These are phyloP conservation scores for Favolaschia claudopus DNA, from an alignment of 768 basidiomycete genomes.

Conservation along the genomic window DNA sequence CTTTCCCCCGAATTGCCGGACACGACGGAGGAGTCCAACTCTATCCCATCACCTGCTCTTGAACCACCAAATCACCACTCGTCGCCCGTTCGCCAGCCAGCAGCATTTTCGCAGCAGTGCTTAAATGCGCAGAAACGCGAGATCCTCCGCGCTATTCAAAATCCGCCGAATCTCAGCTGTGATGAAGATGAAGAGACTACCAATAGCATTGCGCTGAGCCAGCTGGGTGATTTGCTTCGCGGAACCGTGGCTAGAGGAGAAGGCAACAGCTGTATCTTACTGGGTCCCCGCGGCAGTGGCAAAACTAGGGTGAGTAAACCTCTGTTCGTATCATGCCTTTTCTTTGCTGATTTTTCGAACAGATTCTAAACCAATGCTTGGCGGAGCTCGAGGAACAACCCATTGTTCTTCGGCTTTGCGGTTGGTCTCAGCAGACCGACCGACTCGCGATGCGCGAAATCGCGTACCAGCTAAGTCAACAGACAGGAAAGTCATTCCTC, in stretches of 20 bases:
- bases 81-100: slow-evolving; percentile 22
- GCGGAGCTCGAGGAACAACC: slow-evolving; percentile 54
- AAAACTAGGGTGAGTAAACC: slow-evolving; percentile 72
- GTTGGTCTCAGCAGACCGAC: slow-evolving; percentile 86
- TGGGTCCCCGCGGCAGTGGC: slow-evolving; percentile 87
- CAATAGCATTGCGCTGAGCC: slow-evolving; percentile 60
- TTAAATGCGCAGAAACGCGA: slow-evolving; percentile 65
- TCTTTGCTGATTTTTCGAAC: slow-evolving; percentile 1
- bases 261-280: slow-evolving; percentile 91
- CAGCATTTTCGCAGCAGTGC: slow-evolving; percentile 47
- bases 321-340: not conserved
- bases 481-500: slow-evolving; percentile 71
- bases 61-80: not conserved
- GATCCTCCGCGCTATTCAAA: slow-evolving; percentile 30
- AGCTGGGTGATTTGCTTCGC: slow-evolving; percentile 67
- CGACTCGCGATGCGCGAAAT: slow-evolving; percentile 92
- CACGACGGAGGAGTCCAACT: not conserved
- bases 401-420: slow-evolving; percentile 84
- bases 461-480: slow-evolving; percentile 80
- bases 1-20: not conserved
- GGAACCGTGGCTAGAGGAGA: slow-evolving; percentile 85
- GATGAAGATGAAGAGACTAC: slow-evolving; percentile 48
- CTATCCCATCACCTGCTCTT: not conserved
- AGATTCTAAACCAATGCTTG: slow-evolving; percentile 73
- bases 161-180: slow-evolving; percentile 33